These are phyloP conservation scores for Cryoendolithus antarcticus DNA, from an alignment of 2,329 filamentous ascomycete species.

Conservation along the genomic window DNA sequence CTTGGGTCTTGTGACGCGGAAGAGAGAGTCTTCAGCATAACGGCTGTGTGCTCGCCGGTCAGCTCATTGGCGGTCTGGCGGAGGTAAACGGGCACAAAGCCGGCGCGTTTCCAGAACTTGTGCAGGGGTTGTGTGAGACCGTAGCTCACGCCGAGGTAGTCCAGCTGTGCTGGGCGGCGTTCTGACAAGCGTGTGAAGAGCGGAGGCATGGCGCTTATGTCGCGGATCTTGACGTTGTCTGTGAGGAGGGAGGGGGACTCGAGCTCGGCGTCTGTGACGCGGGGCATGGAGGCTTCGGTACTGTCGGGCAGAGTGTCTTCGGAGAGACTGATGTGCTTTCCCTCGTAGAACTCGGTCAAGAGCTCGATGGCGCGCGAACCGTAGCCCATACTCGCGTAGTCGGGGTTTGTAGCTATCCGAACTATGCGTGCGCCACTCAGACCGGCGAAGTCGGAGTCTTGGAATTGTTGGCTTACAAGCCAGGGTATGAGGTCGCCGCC, in stretches of 20 bases:
- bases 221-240: constrained; percentile 80
- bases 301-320: constrained; percentile 45
- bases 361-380: constrained; percentile 79
- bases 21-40: constrained; percentile 76
- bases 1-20: constrained; percentile 53
- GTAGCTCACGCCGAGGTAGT: constrained; percentile 93
- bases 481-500: constrained; percentile 92
- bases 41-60: constrained; percentile 93
- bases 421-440: constrained; percentile 87
- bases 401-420: constrained; percentile 93
- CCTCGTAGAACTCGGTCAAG: constrained; percentile 84
- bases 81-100: constrained; percentile 82
- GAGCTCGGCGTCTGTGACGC: constrained; percentile 73
- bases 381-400: constrained; percentile 87
- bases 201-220: constrained; percentile 84
- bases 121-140: constrained; percentile 78
- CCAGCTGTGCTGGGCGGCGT: constrained; percentile 63
- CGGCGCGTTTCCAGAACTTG: constrained; percentile 89
- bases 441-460: constrained; percentile 90
- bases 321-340: constrained; percentile 73
- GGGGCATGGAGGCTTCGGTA: constrained; percentile 47
- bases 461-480: constrained; percentile 95
- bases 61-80: constrained; percentile 92
- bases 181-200: constrained; percentile 82
- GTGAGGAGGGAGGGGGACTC: constrained; percentile 63